These are phyloP conservation scores for Colletotrichum acutatum DNA, from an alignment of 2,329 filamentous ascomycete genomes.

Conservation along the genomic window DNA sequence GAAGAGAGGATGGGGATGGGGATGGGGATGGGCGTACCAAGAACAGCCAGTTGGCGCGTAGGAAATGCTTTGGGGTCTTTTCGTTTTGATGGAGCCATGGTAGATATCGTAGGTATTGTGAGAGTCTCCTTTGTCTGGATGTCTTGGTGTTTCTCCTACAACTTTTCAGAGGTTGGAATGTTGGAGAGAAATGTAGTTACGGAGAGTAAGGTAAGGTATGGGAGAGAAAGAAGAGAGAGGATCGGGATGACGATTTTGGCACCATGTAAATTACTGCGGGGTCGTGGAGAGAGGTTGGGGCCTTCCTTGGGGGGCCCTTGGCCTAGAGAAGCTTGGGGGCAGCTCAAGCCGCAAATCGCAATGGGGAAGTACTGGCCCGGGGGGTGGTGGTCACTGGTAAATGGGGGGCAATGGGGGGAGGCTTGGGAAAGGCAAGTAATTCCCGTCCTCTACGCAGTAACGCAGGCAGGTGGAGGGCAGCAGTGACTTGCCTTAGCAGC, in stretches of 20 bases:
- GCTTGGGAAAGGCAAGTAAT: background rate
- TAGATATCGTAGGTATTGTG: background rate
- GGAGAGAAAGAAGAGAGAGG: background rate
- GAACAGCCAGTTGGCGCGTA: constrained; percentile 26
- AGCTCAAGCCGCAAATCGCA: too few relatives aligned
- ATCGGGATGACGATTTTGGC: constrained; percentile 1
- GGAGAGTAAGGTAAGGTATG: background rate
- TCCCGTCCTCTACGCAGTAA: too few relatives aligned
- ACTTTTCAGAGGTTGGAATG: background rate
- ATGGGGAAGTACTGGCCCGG: too few relatives aligned
- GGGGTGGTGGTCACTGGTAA: too few relatives aligned
- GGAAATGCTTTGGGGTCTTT: constrained; percentile 32
- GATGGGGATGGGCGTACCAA: constrained; percentile 16
- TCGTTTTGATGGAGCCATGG: constrained; percentile 28
- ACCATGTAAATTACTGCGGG: constrained; percentile 11
- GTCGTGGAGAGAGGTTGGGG: background rate
- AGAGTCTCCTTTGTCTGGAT: background rate
- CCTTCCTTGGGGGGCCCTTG: background rate
- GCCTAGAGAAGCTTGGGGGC: too few relatives aligned
- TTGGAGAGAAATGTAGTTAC: background rate
- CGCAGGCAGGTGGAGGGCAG: too few relatives aligned
- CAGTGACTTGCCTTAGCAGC: too few relatives aligned
- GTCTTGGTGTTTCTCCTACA: background rate
- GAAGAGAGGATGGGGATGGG: too few relatives aligned
- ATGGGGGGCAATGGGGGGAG: background rate